phyloP scores from a whole-genome alignment of 2,329 filamentous ascomycete genomes.

The Cryphonectria carpinicola region DNA sequence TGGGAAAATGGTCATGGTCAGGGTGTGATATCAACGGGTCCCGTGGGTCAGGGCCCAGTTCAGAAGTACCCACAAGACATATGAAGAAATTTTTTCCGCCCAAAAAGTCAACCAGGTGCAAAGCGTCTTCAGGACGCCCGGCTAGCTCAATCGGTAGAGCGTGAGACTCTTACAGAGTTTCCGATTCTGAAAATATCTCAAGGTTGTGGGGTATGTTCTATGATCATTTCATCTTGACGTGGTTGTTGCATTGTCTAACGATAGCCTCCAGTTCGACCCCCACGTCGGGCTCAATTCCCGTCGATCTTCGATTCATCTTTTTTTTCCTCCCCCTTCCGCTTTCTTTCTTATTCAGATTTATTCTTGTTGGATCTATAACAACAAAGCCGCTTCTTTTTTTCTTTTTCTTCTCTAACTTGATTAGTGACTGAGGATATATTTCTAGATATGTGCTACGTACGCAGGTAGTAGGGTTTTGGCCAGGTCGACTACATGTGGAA shows the following conservation, averaged over 20 bases:
- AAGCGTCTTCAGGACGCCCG: conserved; percentile 42
- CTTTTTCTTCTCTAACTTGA: too few relatives aligned
- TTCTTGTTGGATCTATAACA: too few relatives aligned
- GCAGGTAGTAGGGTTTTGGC: too few relatives aligned
- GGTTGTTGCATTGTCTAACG: background rate
- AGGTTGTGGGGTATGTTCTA: conserved; percentile 7
- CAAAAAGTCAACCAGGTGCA: background rate
- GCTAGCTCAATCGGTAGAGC: conserved; percentile 75
- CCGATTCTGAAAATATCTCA: conserved; percentile 22
- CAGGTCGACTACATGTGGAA: too few relatives aligned
- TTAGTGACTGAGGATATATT: too few relatives aligned
- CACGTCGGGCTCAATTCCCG: conserved; percentile 16
- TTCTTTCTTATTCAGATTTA: background rate
- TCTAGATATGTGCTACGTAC: too few relatives aligned
- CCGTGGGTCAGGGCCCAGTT: conserved; percentile 1
- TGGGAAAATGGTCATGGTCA: background rate
- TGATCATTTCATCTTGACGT: background rate
- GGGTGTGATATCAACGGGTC: background rate
- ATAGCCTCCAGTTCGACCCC: conserved; percentile 2
- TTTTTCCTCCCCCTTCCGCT: background rate
- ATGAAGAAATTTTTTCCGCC: background rate
- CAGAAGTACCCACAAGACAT: background rate
- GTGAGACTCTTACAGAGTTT: conserved; percentile 64
- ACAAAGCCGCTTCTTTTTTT: background rate
- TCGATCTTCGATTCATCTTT: background rate